Evolutionary conservation across 495 filamentous ascomycete genomes (phyloP).

Genomic region (Aspergillus homomorphus): DNA sequence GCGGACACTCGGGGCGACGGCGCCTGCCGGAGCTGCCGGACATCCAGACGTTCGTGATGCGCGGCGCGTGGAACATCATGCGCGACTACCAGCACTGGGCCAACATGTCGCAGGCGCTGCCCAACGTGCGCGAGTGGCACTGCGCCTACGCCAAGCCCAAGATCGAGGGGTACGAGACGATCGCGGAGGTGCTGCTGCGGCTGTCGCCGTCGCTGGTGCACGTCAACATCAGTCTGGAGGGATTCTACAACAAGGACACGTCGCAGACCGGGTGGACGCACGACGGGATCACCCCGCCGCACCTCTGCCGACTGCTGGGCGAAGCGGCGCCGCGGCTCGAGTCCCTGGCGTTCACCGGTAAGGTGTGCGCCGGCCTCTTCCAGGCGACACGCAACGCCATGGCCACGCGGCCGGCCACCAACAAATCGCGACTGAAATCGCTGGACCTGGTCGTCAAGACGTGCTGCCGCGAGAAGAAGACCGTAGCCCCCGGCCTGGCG

Average conservation of each 20-base stretch:
- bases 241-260: conserved; percentile 59
- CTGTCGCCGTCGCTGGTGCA: conserved; percentile 54
- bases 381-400: conserved; percentile 40
- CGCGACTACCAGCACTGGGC: conserved; percentile 61
- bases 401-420: conserved; percentile 26
- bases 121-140: conserved; percentile 66
- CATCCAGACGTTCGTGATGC: conserved; percentile 62
- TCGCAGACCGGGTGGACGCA: conserved; percentile 26
- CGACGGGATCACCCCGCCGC: conserved; percentile 22
- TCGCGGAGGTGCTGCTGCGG: conserved; percentile 53
- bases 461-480: conserved; percentile 54
- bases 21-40: conserved; percentile 41
- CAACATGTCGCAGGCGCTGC: conserved; percentile 56
- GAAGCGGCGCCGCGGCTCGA: conserved; percentile 55
- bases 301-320: conserved; percentile 58
- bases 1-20: conserved; percentile 25
- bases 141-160: conserved; percentile 68
- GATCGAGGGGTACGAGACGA: conserved; percentile 62
- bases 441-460: conserved; percentile 69
- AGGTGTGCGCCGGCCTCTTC: conserved; percentile 60
- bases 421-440: conserved; percentile 51
- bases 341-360: conserved; percentile 63
- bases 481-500: conserved; percentile 20
- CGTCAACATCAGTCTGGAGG: conserved; percentile 64
- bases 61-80: conserved; percentile 74